Evolutionary conservation across 306 rosid genomes (phyloP).

Genomic region (Aeschynomene evenia): DNA sequence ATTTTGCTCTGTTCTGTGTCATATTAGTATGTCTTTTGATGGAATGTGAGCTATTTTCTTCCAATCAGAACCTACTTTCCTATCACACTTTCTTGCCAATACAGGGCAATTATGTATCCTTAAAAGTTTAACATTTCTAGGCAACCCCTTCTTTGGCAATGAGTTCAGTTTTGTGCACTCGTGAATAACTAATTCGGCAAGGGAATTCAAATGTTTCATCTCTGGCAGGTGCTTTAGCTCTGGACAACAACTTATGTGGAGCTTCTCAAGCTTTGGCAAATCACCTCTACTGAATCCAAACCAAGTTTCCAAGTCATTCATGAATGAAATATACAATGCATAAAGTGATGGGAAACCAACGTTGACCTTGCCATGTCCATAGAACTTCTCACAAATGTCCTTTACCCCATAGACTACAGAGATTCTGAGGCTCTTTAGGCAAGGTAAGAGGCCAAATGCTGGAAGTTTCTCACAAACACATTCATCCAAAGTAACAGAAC

Average conservation of each 20-base stretch:
- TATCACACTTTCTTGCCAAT: background rate
- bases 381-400: background rate
- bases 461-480: background rate
- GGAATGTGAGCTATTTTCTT: background rate
- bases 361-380: background rate
- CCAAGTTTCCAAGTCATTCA: background rate
- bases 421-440: background rate
- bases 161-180: background rate
- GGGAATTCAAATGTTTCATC: background rate
- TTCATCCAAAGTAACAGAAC: background rate
- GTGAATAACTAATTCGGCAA: background rate
- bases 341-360: constrained; percentile 4
- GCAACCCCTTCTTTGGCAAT: background rate
- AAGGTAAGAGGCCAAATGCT: background rate
- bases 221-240: background rate
- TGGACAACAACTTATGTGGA: background rate
- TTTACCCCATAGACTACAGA: background rate
- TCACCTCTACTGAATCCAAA: background rate
- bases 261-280: background rate
- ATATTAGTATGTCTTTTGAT: background rate
- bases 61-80: background rate
- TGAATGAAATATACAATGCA: background rate
- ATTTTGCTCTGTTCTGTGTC: background rate
- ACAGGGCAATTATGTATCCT: background rate
- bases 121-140: background rate